Evolutionary conservation across 2,329 filamentous ascomycete species (phyloP), one percentile per base, ranked within the genome.

Genomic region (Colletotrichum sp.): DNA sequence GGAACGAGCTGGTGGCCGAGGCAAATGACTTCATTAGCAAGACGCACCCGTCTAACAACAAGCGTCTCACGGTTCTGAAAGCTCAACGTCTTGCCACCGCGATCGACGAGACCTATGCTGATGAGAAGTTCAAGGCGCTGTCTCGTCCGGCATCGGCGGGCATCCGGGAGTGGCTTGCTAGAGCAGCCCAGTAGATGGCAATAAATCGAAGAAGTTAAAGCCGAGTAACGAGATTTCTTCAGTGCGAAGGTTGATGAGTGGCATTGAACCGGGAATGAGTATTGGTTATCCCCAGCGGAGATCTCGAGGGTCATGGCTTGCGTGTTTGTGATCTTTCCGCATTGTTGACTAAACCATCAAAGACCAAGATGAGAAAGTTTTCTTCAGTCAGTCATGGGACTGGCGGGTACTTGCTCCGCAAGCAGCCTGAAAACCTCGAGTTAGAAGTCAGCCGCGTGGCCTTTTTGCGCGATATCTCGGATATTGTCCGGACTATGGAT

Each of bases 111-210:
- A 83, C 82, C 0, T 84, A 84, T 34, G 79, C 83, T 36, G 76
- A 39, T 5, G 71, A 79, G 63, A 79, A 66, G 36, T 84, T 82
- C 26, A 73, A 78, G 52, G 79, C 66, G 0, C 24, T 84, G 8
- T 81, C 82, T 18, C 80, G 77, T 1, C 60, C 79, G 16, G 80
- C 80, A 8, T 60, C 80, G 18, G 12, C 36, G 1, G 65, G 28
- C 8, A 79, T 84, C 48, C 79, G 82, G n/a, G 77, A 82, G n/a
- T 84, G 83, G 83, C 77, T 84, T 30, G 60, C 57, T 24, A 52
- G 36, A 24, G 68, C 68, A 34, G 18, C 24, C 34, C 13, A 64
- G 24, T 64, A 64, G 34, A 44, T 52, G 8, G 26, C 39, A 48
- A 52, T 22, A 22, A 52, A 52, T 52, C 10, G n/a, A 52, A 22